These are phyloP conservation scores for Xylariaceae sp. DNA, from an alignment of 2,329 filamentous ascomycete genomes.

Conservation along the genomic window DNA sequence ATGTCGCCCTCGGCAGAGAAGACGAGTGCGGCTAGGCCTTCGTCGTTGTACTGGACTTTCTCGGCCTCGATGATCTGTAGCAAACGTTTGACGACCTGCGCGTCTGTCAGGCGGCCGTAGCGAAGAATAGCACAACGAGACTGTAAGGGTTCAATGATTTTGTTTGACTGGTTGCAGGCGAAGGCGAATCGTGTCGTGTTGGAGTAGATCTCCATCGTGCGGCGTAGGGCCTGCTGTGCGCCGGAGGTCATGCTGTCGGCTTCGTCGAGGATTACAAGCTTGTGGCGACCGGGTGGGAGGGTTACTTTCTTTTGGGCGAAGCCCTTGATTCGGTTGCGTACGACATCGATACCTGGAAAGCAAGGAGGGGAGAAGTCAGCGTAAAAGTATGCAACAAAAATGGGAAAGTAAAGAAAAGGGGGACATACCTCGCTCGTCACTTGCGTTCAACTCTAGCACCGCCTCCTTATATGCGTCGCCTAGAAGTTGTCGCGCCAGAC, in stretches of 20 bases:
- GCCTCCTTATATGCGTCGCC: conserved; percentile 96
- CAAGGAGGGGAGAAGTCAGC: not conserved
- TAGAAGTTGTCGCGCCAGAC: conserved; percentile 84
- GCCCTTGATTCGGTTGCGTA: conserved; percentile 94
- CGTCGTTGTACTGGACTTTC: conserved; percentile 84
- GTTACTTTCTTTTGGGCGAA: conserved; percentile 99
- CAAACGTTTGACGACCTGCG: conserved; percentile 84
- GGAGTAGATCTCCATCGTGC: conserved; percentile 99
- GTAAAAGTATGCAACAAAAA: not conserved
- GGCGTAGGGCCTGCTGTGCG: conserved; percentile 87
- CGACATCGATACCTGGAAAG: conserved; percentile 79
- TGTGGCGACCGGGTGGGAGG: conserved; percentile 82
- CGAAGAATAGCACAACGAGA: conserved; percentile 93
- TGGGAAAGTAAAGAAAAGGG: not conserved
- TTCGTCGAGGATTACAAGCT: conserved; percentile 95
- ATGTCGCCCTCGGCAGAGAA: conserved; percentile 98
- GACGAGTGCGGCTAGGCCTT: conserved; percentile 90
- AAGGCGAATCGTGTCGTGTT: conserved; percentile 96
- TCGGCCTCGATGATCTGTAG: conserved; percentile 92
- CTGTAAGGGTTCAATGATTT: conserved; percentile 98
- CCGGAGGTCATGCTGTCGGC: conserved; percentile 98
- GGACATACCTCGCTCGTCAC: conserved; percentile 75
- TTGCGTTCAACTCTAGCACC: conserved; percentile 92
- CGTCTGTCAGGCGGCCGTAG: conserved; percentile 88
- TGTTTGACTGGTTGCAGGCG: conserved; percentile 97